Conservation (phyloP, 768 basidiomycete species). For the Glaciozyma antarctica region DNA sequence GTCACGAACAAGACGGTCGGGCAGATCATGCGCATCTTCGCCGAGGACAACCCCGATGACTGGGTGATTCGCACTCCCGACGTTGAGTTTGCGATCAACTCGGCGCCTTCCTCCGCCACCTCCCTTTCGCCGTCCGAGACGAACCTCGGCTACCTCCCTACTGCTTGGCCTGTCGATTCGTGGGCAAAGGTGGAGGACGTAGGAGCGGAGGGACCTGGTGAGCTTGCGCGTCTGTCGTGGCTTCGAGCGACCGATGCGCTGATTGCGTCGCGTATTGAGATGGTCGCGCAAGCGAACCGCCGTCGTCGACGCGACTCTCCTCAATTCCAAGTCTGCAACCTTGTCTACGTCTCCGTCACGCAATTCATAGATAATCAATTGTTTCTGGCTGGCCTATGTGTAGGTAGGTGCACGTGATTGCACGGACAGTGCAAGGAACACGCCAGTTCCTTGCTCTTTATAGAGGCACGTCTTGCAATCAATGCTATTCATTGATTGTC, state of each 20-base stretch:
- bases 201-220: background rate
- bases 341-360: background rate
- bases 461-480: too few species aligned
- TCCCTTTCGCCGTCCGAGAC: conserved; percentile 42
- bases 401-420: too few species aligned
- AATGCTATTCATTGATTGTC: too few species aligned
- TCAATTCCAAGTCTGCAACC: background rate
- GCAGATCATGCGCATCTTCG: conserved; percentile 11
- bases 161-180: background rate
- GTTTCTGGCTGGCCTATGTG: too few species aligned
- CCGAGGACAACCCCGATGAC: conserved; percentile 32
- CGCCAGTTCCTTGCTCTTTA: too few species aligned
- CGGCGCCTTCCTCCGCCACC: conserved; percentile 39
- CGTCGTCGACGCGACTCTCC: background rate
- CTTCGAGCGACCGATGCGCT: background rate
- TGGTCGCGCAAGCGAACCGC: background rate
- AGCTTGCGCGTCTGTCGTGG: background rate
- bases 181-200: background rate
- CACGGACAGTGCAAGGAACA: too few species aligned
- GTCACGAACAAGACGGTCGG: conserved; percentile 33
- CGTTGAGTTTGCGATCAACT: conserved; percentile 44
- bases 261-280: background rate
- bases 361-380: too few species aligned
- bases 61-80: conserved; percentile 38
- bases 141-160: conserved; percentile 36